A percentile compares a stretch with the other conserved stretches of the same genome.
Evolutionary conservation across 169 alveolate genomes (phyloP).

Genomic region (Cryptosporidium sp.): DNA sequence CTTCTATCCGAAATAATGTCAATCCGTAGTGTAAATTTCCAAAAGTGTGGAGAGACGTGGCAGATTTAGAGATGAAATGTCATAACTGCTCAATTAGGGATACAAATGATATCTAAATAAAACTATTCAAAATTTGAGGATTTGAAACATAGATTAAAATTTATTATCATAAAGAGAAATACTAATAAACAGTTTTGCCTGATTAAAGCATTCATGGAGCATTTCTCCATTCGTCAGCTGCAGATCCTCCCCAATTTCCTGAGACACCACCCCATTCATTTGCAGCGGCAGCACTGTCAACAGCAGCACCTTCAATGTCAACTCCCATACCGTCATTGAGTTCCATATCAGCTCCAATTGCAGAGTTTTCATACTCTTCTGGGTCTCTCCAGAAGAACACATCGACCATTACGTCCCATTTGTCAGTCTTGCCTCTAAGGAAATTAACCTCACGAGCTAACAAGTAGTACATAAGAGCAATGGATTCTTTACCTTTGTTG

Average conservation of each 20-base stretch:
- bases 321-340: constrained; percentile 97
- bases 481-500: constrained; percentile 96
- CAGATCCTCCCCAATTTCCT: constrained; percentile 71
- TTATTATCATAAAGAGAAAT: constrained; percentile 34
- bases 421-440: constrained; percentile 92
- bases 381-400: constrained; percentile 94
- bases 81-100: background rate
- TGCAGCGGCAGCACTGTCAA: constrained; percentile 68
- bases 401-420: constrained; percentile 94
- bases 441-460: constrained; percentile 97
- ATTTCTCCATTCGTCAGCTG: constrained; percentile 75
- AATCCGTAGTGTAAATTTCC: too few relatives aligned
- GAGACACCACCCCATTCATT: constrained; percentile 73
- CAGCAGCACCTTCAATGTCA: constrained; percentile 69
- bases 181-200: constrained; percentile 15
- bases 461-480: constrained; percentile 98
- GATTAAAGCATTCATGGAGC: constrained; percentile 53
- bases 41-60: background rate
- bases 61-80: background rate
- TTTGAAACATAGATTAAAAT: background rate
- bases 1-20: background rate
- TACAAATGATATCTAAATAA: background rate
- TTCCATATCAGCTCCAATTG: constrained; percentile 94
- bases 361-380: constrained; percentile 87
- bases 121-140: background rate